Evolutionary conservation across 2,329 filamentous ascomycete species (phyloP).

Genomic region (Blastomyces emzantsi): DNA sequence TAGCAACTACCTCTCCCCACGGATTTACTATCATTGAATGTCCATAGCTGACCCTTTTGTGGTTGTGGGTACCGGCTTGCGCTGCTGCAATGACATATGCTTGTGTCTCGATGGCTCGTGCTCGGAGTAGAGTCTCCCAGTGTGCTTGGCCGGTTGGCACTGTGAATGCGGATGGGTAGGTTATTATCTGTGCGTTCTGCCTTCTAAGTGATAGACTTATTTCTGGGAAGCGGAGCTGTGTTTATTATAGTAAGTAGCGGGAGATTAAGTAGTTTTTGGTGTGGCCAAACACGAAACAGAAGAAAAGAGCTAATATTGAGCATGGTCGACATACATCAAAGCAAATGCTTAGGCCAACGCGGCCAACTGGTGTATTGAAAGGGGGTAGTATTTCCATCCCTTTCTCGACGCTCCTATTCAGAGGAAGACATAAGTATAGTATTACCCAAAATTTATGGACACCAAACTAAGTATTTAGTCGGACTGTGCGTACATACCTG

Average conservation of each 20-base stretch:
- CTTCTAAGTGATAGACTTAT: slow-evolving; percentile 57
- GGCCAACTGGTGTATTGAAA: slow-evolving; percentile 64
- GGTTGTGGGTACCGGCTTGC: slow-evolving; percentile 66
- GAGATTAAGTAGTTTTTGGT: neutral
- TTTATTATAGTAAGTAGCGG: neutral
- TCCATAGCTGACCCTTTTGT: slow-evolving; percentile 72
- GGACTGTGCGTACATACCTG: slow-evolving; percentile 27
- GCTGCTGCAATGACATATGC: slow-evolving; percentile 80
- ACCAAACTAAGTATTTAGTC: neutral
- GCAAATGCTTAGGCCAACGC: slow-evolving; percentile 73
- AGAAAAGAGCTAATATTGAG: neutral
- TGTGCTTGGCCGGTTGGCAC: slow-evolving; percentile 75
- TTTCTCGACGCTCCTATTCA: slow-evolving; percentile 52
- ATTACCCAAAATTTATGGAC: too few species aligned
- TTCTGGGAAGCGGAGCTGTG: slow-evolving; percentile 66
- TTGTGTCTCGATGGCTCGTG: slow-evolving; percentile 81
- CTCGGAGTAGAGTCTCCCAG: slow-evolving; percentile 71
- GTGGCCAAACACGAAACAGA: neutral
- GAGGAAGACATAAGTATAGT: neutral
- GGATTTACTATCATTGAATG: slow-evolving; percentile 78
- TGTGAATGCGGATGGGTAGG: slow-evolving; percentile 87
- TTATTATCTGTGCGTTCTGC: slow-evolving; percentile 63
- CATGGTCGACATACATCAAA: slow-evolving; percentile 56
- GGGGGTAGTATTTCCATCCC: slow-evolving; percentile 57
- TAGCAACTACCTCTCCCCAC: slow-evolving; percentile 67